Conservation (phyloP, 352 stramenopile genomes). For the Pythium vanterpoolii region DNA sequence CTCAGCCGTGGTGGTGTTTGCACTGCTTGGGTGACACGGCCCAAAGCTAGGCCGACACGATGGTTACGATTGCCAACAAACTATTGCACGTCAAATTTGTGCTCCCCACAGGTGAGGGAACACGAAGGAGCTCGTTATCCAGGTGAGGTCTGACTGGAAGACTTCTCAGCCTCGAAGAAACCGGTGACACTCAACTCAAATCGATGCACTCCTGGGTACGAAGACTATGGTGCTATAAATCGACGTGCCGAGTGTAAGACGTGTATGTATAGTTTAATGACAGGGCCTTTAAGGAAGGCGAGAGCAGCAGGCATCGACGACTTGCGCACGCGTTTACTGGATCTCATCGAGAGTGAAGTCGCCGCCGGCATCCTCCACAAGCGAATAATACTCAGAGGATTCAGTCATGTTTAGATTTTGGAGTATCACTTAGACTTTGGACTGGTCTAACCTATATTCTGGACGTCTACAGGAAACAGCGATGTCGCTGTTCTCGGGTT, state of each 20-base stretch:
- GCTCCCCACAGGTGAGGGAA: constrained; percentile 49
- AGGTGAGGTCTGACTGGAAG: background rate
- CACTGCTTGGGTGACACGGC: constrained; percentile 92
- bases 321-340: constrained; percentile 58
- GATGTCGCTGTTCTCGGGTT: constrained; percentile 81
- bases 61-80: constrained; percentile 42
- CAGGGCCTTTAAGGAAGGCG: constrained; percentile 79
- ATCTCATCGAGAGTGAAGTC: constrained; percentile 81
- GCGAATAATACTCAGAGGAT: constrained; percentile 92
- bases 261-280: constrained; percentile 94
- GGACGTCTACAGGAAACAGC: constrained; percentile 67
- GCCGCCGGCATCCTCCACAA: constrained; percentile 69
- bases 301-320: constrained; percentile 87
- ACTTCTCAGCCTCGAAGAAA: constrained; percentile 25
- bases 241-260: no score
- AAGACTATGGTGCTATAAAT: background rate
- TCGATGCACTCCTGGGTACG: constrained; percentile 89
- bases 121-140: background rate
- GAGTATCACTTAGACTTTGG: background rate
- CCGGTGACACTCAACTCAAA: constrained; percentile 94
- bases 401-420: constrained; percentile 74
- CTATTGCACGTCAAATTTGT: constrained; percentile 75
- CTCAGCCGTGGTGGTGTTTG: constrained; percentile 48
- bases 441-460: background rate
- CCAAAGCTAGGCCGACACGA: constrained; percentile 77